phyloP scores from a whole-genome alignment of 805 yeast genomes.

The Saturnispora kantuleensis region DNA sequence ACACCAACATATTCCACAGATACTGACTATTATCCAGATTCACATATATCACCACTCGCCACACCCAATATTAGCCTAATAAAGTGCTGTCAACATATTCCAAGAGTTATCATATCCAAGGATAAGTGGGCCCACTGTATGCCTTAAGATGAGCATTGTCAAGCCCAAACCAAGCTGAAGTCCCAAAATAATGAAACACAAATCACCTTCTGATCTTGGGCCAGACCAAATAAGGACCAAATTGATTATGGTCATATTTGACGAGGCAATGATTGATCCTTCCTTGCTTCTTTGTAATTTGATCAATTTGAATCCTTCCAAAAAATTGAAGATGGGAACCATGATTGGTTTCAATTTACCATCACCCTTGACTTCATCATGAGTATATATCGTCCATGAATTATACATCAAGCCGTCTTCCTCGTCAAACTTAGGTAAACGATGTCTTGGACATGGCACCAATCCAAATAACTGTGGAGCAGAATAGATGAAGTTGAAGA shows the following conservation, averaged over 20 bases:
- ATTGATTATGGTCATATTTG: conserved; percentile 85
- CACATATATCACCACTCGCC: too few species aligned
- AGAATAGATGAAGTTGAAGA: conserved; percentile 80
- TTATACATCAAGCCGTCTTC: conserved; percentile 69
- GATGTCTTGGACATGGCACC: conserved; percentile 92
- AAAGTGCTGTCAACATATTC: conserved; percentile 26
- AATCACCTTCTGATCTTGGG: conserved; percentile 74
- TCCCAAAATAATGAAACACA: conserved; percentile 50
- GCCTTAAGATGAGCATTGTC: conserved; percentile 60
- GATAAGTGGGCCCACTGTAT: conserved; percentile 72
- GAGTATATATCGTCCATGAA: conserved; percentile 39
- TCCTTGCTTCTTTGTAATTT: conserved; percentile 25
- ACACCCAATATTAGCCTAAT: conserved; percentile 5
- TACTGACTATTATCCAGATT: too few species aligned
- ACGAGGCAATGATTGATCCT: conserved; percentile 33
- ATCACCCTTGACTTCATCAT: conserved; percentile 24
- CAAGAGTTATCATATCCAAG: conserved; percentile 81
- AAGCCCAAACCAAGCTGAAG: conserved; percentile 63
- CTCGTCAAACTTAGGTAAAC: conserved; percentile 70
- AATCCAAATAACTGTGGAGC: conserved; percentile 84
- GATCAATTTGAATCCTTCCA: conserved; percentile 44
- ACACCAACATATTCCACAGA: too few species aligned
- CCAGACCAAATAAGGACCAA: conserved; percentile 78
- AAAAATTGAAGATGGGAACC: conserved; percentile 30
- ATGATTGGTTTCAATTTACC: conserved; percentile 22